Evolutionary conservation across 106 monocot species (phyloP).

Genomic region (Dioscorea alata): DNA sequence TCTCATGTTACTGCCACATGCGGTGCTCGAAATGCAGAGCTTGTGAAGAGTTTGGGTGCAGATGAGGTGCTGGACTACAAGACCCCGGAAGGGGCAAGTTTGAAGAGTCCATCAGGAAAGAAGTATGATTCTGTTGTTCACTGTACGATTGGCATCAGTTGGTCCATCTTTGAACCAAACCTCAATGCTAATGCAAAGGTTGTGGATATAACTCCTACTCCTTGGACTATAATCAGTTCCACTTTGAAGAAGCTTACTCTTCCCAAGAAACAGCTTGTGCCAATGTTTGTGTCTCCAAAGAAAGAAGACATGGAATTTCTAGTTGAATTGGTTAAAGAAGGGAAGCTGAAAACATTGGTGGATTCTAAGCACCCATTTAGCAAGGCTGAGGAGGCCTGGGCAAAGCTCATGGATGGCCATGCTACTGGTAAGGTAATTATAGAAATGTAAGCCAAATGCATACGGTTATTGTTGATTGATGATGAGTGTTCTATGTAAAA

Average conservation of each 20-base stretch:
- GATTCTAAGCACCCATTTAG: slow-evolving; percentile 26
- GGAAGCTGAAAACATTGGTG: slow-evolving; percentile 40
- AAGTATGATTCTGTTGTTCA: slow-evolving; percentile 35
- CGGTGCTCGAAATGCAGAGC: slow-evolving; percentile 27
- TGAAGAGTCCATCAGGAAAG: slow-evolving; percentile 34
- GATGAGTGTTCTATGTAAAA: too few relatives aligned
- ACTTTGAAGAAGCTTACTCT: slow-evolving; percentile 13
- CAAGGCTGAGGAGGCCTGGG: slow-evolving; percentile 37
- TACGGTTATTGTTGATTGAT: too few relatives aligned
- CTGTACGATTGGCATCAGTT: slow-evolving; percentile 21
- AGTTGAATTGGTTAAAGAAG: slow-evolving; percentile 29
- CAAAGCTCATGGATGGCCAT: slow-evolving; percentile 36
- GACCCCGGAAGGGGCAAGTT: slow-evolving; percentile 23
- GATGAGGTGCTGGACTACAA: slow-evolving; percentile 55
- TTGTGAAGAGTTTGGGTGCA: slow-evolving; percentile 31
- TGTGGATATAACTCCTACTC: slow-evolving; percentile 14
- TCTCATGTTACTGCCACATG: slow-evolving; percentile 44
- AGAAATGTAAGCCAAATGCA: slow-evolving; percentile 15
- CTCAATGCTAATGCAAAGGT: slow-evolving; percentile 20
- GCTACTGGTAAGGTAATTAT: slow-evolving; percentile 44
- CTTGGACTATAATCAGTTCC: slow-evolving; percentile 2
- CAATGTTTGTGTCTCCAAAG: slow-evolving; percentile 7
- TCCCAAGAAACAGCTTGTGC: slow-evolving; percentile 23
- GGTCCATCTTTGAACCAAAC: slow-evolving; percentile 26
- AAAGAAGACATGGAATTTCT: slow-evolving; percentile 26